phyloP scores from a whole-genome alignment of 179 eudicot species.

The Vitellaria paradoxa region DNA sequence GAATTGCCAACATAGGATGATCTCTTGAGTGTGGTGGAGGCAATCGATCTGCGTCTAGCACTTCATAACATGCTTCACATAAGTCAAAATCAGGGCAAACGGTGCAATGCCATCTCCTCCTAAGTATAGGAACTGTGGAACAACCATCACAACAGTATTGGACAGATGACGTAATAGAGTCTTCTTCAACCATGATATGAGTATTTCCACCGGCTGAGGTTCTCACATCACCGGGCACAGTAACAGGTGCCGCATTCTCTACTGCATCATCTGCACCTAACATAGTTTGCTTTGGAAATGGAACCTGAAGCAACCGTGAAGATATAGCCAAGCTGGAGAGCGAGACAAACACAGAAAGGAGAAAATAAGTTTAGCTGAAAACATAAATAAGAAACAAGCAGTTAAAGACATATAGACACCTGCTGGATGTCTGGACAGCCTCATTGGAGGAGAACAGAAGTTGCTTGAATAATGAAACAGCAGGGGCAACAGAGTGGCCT shows the following conservation, averaged over 20 bases:
- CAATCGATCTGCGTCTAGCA: slow-evolving; percentile 78
- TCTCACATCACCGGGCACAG: slow-evolving; percentile 48
- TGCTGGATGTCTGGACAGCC: slow-evolving; percentile 99
- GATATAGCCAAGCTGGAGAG: slow-evolving; percentile 83
- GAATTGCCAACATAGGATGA: slow-evolving; percentile 98
- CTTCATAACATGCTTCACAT: slow-evolving; percentile 98
- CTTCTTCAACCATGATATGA: slow-evolving; percentile 95
- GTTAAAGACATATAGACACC: slow-evolving; percentile 40
- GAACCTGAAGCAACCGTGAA: slow-evolving; percentile 98
- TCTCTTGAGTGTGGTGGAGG: slow-evolving; percentile 98
- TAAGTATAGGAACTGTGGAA: slow-evolving; percentile 92
- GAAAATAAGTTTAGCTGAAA: background rate
- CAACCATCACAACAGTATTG: slow-evolving; percentile 99
- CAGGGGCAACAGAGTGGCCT: slow-evolving; percentile 73
- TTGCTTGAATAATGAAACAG: slow-evolving; percentile 72
- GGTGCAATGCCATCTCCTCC: slow-evolving; percentile 98
- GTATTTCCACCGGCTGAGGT: slow-evolving; percentile 60
- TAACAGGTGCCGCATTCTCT: slow-evolving; percentile 57
- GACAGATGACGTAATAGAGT: slow-evolving; percentile 90
- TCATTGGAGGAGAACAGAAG: slow-evolving; percentile 82
- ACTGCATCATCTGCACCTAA: slow-evolving; percentile 72
- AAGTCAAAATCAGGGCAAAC: slow-evolving; percentile 99
- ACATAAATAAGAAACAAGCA: slow-evolving; percentile 10
- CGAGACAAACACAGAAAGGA: background rate
- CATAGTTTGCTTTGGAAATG: slow-evolving; percentile 99